phyloP scores from a whole-genome alignment of 2,329 filamentous ascomycete genomes.

The Colletotrichum cereale region DNA sequence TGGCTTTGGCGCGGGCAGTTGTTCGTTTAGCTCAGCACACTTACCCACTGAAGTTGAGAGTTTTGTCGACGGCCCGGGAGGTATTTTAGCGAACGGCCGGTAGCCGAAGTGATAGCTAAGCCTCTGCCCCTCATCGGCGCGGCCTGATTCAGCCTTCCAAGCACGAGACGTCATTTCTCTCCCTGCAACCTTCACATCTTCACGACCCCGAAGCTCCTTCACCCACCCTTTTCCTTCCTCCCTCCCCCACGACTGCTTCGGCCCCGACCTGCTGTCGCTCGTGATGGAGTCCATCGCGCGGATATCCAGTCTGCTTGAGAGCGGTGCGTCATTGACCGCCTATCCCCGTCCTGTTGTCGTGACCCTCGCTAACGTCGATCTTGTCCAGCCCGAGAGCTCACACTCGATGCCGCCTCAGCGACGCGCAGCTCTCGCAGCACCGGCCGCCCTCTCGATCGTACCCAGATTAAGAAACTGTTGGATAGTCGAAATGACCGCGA shows the following conservation, averaged over 20 bases:
- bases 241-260: background rate
- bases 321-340: conserved; percentile 70
- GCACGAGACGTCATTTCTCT: conserved; percentile 43
- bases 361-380: conserved; percentile 39
- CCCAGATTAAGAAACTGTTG: conserved; percentile 92
- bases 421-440: conserved; percentile 76
- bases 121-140: conserved; percentile 15
- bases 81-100: background rate
- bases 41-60: background rate
- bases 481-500: conserved; percentile 95
- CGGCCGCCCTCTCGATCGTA: conserved; percentile 76
- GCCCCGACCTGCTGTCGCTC: conserved; percentile 13
- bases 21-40: background rate
- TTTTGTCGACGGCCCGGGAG: conserved; percentile 1
- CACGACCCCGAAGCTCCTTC: background rate
- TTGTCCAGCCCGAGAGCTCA: conserved; percentile 87
- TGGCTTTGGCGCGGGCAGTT: background rate
- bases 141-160: conserved; percentile 6
- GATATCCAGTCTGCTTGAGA: conserved; percentile 94
- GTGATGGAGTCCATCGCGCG: conserved; percentile 95
- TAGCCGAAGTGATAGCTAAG: conserved; percentile 3
- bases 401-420: conserved; percentile 94
- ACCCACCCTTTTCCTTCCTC: background rate
- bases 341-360: conserved; percentile 24
- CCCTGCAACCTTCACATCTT: conserved; percentile 18